Evolutionary conservation across 331 rosid species (phyloP), one percentile per base, ranked within the genome.

Genomic region (Acacia pycnantha): DNA sequence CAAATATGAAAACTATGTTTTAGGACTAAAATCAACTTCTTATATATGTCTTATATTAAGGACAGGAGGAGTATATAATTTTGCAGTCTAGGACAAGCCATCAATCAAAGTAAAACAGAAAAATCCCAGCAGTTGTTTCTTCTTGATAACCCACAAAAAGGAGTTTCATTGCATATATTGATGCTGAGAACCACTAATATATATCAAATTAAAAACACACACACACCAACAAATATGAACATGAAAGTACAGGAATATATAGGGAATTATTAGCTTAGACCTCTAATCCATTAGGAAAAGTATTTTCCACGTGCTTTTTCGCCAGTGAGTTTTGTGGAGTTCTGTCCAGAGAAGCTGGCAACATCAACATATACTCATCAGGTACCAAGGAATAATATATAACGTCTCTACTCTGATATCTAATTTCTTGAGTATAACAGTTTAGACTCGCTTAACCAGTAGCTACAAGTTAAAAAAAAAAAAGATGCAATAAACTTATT

Each of bases 241-340:
- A 74, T 59, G 62, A 59, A 44, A 62, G 53, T 29, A 13, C 65
- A 75, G 40, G 76, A 4, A 66, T 61, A 69, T 46, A 43, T 62
- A 77, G 44, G 22, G 46, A 87, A 27, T 74, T 61, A 61, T 74
- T 77, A 67, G 77, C 85, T 83, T 19, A 62, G 86, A 94, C 98
- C 94, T 93, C 97, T 81, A 91, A 86, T 78, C 97, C 98, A 78
- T 78, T 85, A 24, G 95, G 97, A 84, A 94, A 93, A 41, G 83
- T 84, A 80, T 26, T 76, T 64, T 50, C 83, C 76, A 84, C 87
- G 78, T 90, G 82, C 31, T 85, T 83, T 79, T 84, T 85, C 88
- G 80, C 88, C 70, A 61, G 15, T 77, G 95, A 74, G 41, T 79
- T 77, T 65, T 84, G 83, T 31, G 76, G 84, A 74, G 43, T 47